These are phyloP conservation scores for Syncephalastrum racemosum DNA, from an alignment of 371 early-diverging fungal species.

Conservation along the genomic window DNA sequence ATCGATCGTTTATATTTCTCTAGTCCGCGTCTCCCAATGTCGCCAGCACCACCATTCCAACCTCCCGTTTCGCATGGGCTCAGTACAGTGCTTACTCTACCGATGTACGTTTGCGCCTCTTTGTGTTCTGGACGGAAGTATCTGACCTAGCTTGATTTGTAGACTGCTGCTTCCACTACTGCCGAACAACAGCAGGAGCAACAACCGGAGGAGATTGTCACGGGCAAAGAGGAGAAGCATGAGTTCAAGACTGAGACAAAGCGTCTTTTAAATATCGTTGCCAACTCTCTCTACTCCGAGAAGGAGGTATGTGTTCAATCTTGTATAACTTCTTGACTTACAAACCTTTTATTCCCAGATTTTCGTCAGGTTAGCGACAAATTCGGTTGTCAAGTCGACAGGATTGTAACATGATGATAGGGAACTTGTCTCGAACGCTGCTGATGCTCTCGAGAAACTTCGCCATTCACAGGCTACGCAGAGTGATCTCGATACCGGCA, in stretches of 20 bases:
- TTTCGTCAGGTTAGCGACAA: neutral
- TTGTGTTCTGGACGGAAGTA: neutral
- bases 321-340: neutral
- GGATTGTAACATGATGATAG: slow-evolving; percentile 35
- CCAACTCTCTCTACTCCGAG: slow-evolving; percentile 87
- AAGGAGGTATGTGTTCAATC: slow-evolving; percentile 61
- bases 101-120: neutral
- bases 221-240: slow-evolving; percentile 48
- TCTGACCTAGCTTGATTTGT: neutral
- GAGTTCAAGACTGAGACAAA: slow-evolving; percentile 87
- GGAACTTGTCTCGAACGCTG: slow-evolving; percentile 96
- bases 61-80: neutral
- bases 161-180: neutral
- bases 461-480: slow-evolving; percentile 74
- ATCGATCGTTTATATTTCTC: neutral
- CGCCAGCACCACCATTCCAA: slow-evolving; percentile 6
- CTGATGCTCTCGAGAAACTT: slow-evolving; percentile 98
- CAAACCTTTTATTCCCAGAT: neutral
- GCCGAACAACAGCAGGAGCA: neutral
- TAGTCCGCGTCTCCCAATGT: slow-evolving; percentile 7
- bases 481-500: slow-evolving; percentile 51
- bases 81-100: neutral
- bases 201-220: slow-evolving; percentile 27
- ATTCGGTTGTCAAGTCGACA: no score
- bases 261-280: slow-evolving; percentile 81